Percentiles rank a stretch among this genome's conserved stretches.
phyloP scores from a whole-genome alignment of 1,139 yeast species.

The Zhuliangozyma parablackwelliae region DNA sequence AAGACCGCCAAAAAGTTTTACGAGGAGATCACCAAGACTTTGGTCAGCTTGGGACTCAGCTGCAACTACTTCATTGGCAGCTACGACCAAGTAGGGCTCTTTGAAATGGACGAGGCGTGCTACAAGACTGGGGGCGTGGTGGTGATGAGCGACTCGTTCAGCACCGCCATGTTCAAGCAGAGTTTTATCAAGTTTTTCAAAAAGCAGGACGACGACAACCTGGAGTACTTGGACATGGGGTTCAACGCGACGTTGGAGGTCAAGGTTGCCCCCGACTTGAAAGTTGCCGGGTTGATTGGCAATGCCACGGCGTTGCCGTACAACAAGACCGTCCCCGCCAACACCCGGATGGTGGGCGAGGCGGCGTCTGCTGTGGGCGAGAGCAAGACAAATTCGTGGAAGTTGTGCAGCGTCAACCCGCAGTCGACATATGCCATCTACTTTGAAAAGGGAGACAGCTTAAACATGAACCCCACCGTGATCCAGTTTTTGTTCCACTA shows the following conservation, averaged over 20 bases:
- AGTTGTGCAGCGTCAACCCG: constrained; percentile 50
- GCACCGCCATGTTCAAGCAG: constrained; percentile 62
- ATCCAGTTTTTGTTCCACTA: constrained; percentile 76
- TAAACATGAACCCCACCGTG: constrained; percentile 21
- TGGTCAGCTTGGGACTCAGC: constrained; percentile 45
- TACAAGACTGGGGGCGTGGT: constrained; percentile 59
- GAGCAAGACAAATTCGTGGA: constrained; percentile 59
- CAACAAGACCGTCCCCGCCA: constrained; percentile 16
- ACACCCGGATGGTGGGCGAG: constrained; percentile 15
- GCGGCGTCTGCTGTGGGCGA: constrained; percentile 31
- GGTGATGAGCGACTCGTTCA: constrained; percentile 60
- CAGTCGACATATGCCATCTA: constrained; percentile 57
- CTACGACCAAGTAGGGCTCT: constrained; percentile 64
- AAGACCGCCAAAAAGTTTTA: constrained; percentile 40
- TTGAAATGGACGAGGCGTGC: constrained; percentile 59
- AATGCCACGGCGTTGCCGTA: constrained; percentile 45
- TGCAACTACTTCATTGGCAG: constrained; percentile 59
- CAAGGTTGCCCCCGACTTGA: constrained; percentile 44
- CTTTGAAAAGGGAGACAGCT: constrained; percentile 48
- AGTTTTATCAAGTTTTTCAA: constrained; percentile 52
- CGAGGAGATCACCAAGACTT: constrained; percentile 35
- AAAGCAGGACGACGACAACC: constrained; percentile 27
- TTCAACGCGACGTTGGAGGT: constrained; percentile 58
- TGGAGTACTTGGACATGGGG: constrained; percentile 43
- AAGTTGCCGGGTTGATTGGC: constrained; percentile 56